Percentiles rank a stretch among this genome's conserved stretches.
Conservation (phyloP, 1,284 basidiomycete genomes). For the Ustilago loliicola region DNA sequence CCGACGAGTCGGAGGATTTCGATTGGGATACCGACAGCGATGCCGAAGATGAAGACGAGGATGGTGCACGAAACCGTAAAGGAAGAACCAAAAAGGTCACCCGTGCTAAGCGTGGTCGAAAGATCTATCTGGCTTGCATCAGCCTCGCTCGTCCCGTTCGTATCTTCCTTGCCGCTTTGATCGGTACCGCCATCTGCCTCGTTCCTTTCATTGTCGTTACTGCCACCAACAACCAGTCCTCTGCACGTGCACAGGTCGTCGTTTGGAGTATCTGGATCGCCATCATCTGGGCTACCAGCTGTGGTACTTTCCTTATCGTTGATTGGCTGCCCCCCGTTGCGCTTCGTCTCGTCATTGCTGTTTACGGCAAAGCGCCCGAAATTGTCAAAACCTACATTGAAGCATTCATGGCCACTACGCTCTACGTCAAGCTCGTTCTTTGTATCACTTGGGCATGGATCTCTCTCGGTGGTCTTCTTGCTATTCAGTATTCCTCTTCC, state of each 20-base stretch:
- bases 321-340: conserved; percentile 58
- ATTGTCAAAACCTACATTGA: conserved; percentile 61
- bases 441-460: conserved; percentile 69
- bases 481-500: conserved; percentile 42
- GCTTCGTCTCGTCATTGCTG: conserved; percentile 57
- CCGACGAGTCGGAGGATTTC: conserved; percentile 66
- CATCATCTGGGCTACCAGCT: conserved; percentile 65
- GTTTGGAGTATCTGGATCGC: conserved; percentile 67
- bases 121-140: conserved; percentile 59
- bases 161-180: conserved; percentile 55
- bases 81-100: conserved; percentile 36
- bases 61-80: conserved; percentile 19
- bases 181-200: conserved; percentile 61
- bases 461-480: conserved; percentile 62
- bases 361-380: conserved; percentile 64
- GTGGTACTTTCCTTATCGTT: conserved; percentile 64
- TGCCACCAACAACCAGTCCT: conserved; percentile 32
- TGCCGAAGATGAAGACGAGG: conserved; percentile 45
- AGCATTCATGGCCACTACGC: conserved; percentile 57
- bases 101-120: conserved; percentile 58
- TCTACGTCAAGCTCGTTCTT: conserved; percentile 65
- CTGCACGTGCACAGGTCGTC: conserved; percentile 54
- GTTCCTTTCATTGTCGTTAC: conserved; percentile 67
- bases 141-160: conserved; percentile 65
- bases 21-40: conserved; percentile 64